These are phyloP conservation scores for Balakata baccata DNA, from an alignment of 345 rosid species.

Conservation along the genomic window DNA sequence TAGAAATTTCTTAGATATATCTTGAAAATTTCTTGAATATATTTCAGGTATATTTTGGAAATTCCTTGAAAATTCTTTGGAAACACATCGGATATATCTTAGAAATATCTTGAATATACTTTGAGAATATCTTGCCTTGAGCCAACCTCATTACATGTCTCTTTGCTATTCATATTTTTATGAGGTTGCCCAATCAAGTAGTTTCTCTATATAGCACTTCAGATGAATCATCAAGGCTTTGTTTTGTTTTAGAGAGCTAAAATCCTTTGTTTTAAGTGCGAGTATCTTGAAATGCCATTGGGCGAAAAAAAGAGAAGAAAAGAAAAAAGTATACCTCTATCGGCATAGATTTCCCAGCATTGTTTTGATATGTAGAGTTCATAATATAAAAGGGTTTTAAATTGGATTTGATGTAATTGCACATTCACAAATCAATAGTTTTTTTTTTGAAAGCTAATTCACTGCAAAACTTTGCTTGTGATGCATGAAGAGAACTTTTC, in stretches of 20 bases:
- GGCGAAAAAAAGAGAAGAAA: too few species aligned
- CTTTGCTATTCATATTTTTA: slow-evolving; percentile 71
- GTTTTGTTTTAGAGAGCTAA: not conserved
- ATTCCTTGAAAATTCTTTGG: too few species aligned
- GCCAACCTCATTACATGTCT: slow-evolving; percentile 70
- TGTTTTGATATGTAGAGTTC: not conserved
- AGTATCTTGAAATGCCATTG: not conserved
- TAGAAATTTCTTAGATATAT: too few species aligned
- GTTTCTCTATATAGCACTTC: too few species aligned
- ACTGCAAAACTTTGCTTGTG: not conserved
- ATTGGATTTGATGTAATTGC: not conserved
- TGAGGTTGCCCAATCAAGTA: slow-evolving; percentile 54
- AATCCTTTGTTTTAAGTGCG: not conserved
- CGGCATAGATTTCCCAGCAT: not conserved
- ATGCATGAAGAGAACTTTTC: not conserved
- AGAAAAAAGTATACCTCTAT: too few species aligned
- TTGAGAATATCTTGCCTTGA: too few species aligned
- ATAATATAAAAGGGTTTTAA: not conserved
- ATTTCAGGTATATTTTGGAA: too few species aligned
- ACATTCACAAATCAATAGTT: not conserved
- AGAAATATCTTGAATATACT: too few species aligned
- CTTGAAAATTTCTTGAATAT: too few species aligned
- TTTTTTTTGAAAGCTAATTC: not conserved
- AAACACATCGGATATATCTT: too few species aligned
- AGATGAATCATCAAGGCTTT: not conserved